These are phyloP conservation scores for Cutaneotrichosporon arboriforme DNA, from an alignment of 1,284 basidiomycete genomes.

Conservation along the genomic window DNA sequence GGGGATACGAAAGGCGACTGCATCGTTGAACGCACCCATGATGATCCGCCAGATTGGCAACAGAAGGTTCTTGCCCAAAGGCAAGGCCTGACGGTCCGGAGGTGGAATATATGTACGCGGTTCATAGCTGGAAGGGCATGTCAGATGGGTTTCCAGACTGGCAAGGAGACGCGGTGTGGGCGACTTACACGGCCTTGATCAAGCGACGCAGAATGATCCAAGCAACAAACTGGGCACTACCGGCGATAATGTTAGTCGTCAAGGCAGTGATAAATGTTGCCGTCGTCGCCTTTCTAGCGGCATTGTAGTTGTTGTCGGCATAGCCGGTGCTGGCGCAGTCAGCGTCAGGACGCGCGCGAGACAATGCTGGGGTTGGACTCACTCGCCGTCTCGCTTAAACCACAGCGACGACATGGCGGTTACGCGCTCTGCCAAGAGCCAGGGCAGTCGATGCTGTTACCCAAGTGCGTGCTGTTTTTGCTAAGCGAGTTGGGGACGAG, in stretches of 20 bases:
- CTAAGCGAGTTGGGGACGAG: too few species aligned
- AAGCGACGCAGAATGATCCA: slow-evolving; percentile 57
- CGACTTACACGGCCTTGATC: slow-evolving; percentile 44
- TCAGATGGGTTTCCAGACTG: too few species aligned
- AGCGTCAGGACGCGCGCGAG: too few species aligned
- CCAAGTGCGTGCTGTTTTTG: neutral
- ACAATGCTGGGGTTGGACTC: too few species aligned
- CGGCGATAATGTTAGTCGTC: slow-evolving; percentile 52
- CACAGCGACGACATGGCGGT: too few species aligned
- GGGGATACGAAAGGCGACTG: too few species aligned
- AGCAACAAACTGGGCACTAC: slow-evolving; percentile 57
- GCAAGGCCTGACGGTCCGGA: slow-evolving; percentile 32
- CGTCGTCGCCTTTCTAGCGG: slow-evolving; percentile 33
- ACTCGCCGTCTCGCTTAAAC: too few species aligned
- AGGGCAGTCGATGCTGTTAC: neutral
- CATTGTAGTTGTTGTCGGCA: neutral
- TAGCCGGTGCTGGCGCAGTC: slow-evolving; percentile 1
- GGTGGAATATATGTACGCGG: slow-evolving; percentile 61
- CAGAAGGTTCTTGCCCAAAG: slow-evolving; percentile 29
- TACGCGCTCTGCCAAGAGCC: too few species aligned
- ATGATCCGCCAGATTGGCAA: slow-evolving; percentile 38
- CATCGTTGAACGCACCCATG: slow-evolving; percentile 14
- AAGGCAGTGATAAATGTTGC: slow-evolving; percentile 69
- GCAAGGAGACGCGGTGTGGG: too few species aligned
- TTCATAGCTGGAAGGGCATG: slow-evolving; percentile 58